phyloP scores from a whole-genome alignment of 306 rosid species.

The Pterocarpus santalinus region DNA sequence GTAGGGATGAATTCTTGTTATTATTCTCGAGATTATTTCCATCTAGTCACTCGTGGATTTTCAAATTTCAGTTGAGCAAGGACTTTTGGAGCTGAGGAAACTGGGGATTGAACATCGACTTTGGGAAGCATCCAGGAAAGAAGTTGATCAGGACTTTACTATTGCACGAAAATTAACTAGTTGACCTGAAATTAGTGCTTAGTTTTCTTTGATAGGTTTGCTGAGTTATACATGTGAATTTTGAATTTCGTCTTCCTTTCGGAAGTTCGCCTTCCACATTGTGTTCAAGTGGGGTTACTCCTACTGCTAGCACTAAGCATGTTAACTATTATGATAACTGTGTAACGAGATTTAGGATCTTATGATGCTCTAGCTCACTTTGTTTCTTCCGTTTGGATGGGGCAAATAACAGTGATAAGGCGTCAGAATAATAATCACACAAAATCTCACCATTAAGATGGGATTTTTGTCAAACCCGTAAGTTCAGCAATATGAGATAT shows the following conservation, averaged over 20 bases:
- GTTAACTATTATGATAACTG: neutral
- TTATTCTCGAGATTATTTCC: conserved; percentile 3
- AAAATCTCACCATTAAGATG: neutral
- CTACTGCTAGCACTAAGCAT: conserved; percentile 2
- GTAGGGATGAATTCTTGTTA: conserved; percentile 20
- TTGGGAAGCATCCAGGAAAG: conserved; percentile 94
- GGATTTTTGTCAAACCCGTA: neutral
- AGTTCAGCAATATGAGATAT: conserved; percentile 9
- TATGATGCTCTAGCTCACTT: neutral
- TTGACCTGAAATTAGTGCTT: conserved; percentile 32
- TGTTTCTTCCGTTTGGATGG: conserved; percentile 12
- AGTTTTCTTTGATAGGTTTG: conserved; percentile 21
- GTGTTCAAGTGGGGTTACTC: conserved; percentile 6
- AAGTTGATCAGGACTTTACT: conserved; percentile 65
- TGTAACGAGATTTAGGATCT: conserved; percentile 5
- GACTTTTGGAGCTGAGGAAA: conserved; percentile 84
- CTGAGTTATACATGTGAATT: conserved; percentile 27
- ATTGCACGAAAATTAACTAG: conserved; percentile 33
- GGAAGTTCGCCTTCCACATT: conserved; percentile 27
- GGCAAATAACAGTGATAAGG: conserved; percentile 5
- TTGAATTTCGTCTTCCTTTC: conserved; percentile 37
- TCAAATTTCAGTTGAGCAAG: conserved; percentile 82
- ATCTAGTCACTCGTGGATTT: conserved; percentile 29
- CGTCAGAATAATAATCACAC: conserved; percentile 12
- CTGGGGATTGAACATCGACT: conserved; percentile 89